phyloP scores from a whole-genome alignment of 2,329 filamentous ascomycete species.

The Botryosphaeria dothidea region DNA sequence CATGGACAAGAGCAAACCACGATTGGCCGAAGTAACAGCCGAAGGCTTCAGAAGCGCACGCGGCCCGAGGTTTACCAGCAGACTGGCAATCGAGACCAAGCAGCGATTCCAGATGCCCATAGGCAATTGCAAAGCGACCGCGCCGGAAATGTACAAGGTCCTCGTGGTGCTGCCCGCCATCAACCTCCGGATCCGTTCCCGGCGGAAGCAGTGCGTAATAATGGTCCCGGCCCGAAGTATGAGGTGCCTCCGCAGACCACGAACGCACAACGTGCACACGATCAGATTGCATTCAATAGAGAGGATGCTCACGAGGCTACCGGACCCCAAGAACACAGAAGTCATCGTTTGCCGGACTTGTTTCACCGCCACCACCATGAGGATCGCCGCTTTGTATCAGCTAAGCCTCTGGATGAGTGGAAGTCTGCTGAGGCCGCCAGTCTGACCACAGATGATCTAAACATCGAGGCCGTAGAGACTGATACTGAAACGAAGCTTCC shows the following conservation, averaged over 20 bases:
- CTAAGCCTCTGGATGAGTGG: constrained; percentile 59
- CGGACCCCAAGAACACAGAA: constrained; percentile 22
- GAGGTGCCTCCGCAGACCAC: constrained; percentile 38
- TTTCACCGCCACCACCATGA: constrained; percentile 44
- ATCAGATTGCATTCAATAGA: constrained; percentile 44
- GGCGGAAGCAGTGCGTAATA: constrained; percentile 28
- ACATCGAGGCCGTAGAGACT: constrained; percentile 35
- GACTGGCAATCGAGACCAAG: neutral
- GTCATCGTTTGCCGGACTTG: constrained; percentile 28
- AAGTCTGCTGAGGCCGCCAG: constrained; percentile 41
- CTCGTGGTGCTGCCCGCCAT: constrained; percentile 36
- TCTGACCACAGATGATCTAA: constrained; percentile 45
- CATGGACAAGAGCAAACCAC: constrained; percentile 26
- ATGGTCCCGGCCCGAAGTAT: constrained; percentile 31
- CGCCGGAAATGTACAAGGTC: constrained; percentile 34
- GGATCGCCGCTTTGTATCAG: constrained; percentile 55
- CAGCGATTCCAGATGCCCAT: constrained; percentile 29
- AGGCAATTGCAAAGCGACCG: constrained; percentile 42
- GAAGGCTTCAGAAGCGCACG: constrained; percentile 29
- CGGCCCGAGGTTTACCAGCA: constrained; percentile 20
- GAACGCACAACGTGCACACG: constrained; percentile 36
- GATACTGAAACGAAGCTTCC: constrained; percentile 41
- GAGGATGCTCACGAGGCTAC: constrained; percentile 25
- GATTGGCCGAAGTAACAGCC: constrained; percentile 39
- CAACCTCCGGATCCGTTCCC: constrained; percentile 38